Evolutionary conservation across 371 early-diverging fungal species (phyloP).

Genomic region (Capillidium rhysosporum): DNA sequence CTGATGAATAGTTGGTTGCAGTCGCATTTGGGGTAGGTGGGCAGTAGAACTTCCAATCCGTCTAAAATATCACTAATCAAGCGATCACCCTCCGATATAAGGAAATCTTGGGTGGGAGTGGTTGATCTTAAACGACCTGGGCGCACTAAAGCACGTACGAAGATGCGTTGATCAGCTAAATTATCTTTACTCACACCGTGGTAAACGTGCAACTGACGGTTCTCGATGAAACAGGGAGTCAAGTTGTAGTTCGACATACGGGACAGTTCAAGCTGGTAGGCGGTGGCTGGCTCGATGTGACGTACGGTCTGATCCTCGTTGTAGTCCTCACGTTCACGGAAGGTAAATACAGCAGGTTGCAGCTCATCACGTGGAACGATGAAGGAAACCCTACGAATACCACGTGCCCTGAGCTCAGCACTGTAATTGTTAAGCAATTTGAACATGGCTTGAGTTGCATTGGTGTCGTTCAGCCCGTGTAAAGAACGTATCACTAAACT

Average conservation of each 20-base stretch:
- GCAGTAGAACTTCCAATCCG: slow-evolving; percentile 76
- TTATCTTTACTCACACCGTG: slow-evolving; percentile 88
- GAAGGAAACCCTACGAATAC: slow-evolving; percentile 79
- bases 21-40: slow-evolving; percentile 80
- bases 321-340: slow-evolving; percentile 73
- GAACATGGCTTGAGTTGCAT: slow-evolving; percentile 35
- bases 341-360: slow-evolving; percentile 87
- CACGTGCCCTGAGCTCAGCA: slow-evolving; percentile 41
- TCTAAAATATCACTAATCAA: slow-evolving; percentile 83
- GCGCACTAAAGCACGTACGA: slow-evolving; percentile 89
- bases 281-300: slow-evolving; percentile 94
- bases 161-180: slow-evolving; percentile 84
- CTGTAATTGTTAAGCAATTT: slow-evolving; percentile 28
- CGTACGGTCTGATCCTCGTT: slow-evolving; percentile 85
- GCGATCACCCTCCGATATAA: slow-evolving; percentile 84
- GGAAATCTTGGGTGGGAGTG: slow-evolving; percentile 74
- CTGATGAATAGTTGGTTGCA: slow-evolving; percentile 96
- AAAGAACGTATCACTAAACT: slow-evolving; percentile 62
- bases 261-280: slow-evolving; percentile 86
- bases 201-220: slow-evolving; percentile 89
- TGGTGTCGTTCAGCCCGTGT: slow-evolving; percentile 41
- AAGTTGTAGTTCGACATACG: slow-evolving; percentile 88
- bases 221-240: slow-evolving; percentile 80
- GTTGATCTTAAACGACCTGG: slow-evolving; percentile 63
- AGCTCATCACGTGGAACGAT: slow-evolving; percentile 61